Percentiles rank a stretch among this genome's conserved stretches.
These are phyloP conservation scores for Solidago caesia DNA, from an alignment of 129 eudicot species.

Conservation along the genomic window DNA sequence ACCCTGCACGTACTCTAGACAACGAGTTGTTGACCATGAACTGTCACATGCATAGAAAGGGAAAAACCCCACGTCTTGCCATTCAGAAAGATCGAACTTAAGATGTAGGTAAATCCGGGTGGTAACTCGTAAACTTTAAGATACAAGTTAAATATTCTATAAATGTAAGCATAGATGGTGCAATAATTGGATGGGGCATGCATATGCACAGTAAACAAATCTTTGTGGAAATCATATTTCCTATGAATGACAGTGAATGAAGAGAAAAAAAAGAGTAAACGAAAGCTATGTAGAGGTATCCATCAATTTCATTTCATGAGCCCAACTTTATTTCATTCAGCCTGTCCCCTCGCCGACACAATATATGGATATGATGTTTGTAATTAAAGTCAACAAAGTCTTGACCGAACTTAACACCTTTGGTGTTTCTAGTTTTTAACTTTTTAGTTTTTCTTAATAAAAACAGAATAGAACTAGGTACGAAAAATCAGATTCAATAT, in stretches of 20 bases:
- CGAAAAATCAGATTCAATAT: no score
- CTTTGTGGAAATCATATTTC: slow-evolving; percentile 33
- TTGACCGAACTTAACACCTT: slow-evolving; percentile 1
- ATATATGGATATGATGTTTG: slow-evolving; percentile 27
- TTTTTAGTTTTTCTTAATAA: no score
- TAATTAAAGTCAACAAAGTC: slow-evolving; percentile 13
- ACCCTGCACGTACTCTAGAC: no score
- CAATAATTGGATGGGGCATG: slow-evolving; percentile 41
- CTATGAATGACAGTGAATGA: slow-evolving; percentile 16
- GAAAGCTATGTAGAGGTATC: slow-evolving; percentile 20
- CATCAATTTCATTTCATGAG: slow-evolving; percentile 18
- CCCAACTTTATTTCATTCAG: slow-evolving; percentile 32
- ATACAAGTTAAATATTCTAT: no score
- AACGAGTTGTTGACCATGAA: no score
- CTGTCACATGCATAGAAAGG: no score
- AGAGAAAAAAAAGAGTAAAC: slow-evolving; percentile 15
- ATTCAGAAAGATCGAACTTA: no score
- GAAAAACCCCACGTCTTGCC: no score
- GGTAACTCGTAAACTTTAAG: no score
- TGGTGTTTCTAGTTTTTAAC: neutral
- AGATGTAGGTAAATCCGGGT: no score
- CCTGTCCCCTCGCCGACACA: slow-evolving; percentile 34
- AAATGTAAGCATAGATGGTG: neutral
- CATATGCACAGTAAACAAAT: slow-evolving; percentile 38
- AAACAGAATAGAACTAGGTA: no score